phyloP scores from a whole-genome alignment of 257 asterid species.

The Buddleja alternifolia region DNA sequence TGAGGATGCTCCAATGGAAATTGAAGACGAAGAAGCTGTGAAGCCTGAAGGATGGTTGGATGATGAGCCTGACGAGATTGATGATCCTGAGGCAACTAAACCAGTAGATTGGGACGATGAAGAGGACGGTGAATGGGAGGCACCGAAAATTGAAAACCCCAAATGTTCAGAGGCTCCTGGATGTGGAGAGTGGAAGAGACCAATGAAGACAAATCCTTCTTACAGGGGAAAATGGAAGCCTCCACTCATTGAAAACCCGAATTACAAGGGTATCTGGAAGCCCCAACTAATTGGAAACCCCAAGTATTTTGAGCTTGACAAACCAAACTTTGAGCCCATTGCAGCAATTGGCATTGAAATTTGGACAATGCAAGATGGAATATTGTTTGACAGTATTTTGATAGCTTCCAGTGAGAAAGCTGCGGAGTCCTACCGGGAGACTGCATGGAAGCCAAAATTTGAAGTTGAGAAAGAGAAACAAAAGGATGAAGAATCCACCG shows the following conservation, averaged over 20 bases:
- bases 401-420: constrained; percentile 63
- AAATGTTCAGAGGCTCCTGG: constrained; percentile 87
- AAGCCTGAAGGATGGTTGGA: constrained; percentile 99
- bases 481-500: constrained; percentile 63
- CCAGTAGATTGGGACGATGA: constrained; percentile 99
- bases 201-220: constrained; percentile 82
- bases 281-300: constrained; percentile 86
- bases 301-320: constrained; percentile 73
- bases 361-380: constrained; percentile 98
- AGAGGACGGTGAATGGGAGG: constrained; percentile 99
- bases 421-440: constrained; percentile 67
- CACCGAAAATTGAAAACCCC: constrained; percentile 85
- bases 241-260: constrained; percentile 85
- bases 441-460: constrained; percentile 84
- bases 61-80: constrained; percentile 96
- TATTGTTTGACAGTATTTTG: constrained; percentile 85
- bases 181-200: constrained; percentile 96
- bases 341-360: constrained; percentile 97
- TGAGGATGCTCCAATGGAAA: constrained; percentile 90
- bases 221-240: constrained; percentile 95
- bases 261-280: constrained; percentile 96
- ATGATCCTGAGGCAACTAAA: constrained; percentile 90
- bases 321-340: constrained; percentile 85
- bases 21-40: constrained; percentile 82
- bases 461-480: constrained; percentile 79